Evolutionary conservation across 2,329 filamentous ascomycete genomes (phyloP), one percentile per base, ranked within the genome.

Genomic region (Alternaria arbusti): DNA sequence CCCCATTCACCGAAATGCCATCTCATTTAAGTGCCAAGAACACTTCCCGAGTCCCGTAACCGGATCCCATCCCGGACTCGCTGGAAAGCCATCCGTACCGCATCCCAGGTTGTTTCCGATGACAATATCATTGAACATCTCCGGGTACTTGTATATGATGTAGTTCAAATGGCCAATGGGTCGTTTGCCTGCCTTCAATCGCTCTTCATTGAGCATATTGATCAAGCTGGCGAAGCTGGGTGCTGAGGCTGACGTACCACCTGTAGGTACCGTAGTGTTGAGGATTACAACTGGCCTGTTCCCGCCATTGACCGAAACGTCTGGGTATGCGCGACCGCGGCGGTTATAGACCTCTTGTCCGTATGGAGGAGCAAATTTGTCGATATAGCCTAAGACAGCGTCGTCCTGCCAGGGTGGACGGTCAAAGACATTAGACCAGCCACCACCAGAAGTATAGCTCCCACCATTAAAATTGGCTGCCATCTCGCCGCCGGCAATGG

Each of bases 121-220:
- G 46, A 61, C 76, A 64, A 72, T 80, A 65, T 88, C 86, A 3
- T 79, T 85, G 36, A 72, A 69, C 2, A 79, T 84, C 28, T 65
- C 63, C 26, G 77, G 71, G 47, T 80, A 79, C 13, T 81, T 82
- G 70, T 89, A 89, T 2, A 89, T 73, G 81, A 84, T 86, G 0
- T 86, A 86, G 66, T 88, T 88, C 50, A 89, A 64, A 79, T 88
- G 88, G 0, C 87, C 86, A 59, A 88, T 74, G 0, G 82, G 75
- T 0, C 80, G 69, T 69, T 85, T 82, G 3, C 84, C 84, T 6
- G 76, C 78, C 2, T 81, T 74, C 17, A 89, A 73, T 15, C 86
- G 81, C 4, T 85, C 86, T 66, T 89, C 87, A 68, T 91, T 90
- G 54, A 90, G 74, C 17, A 90, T 80, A 2, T 85, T 82, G 30